Percentiles rank a stretch among this genome's conserved stretches.
phyloP scores from a whole-genome alignment of 148 eudicot species.

The Gaultheria prostrata region DNA sequence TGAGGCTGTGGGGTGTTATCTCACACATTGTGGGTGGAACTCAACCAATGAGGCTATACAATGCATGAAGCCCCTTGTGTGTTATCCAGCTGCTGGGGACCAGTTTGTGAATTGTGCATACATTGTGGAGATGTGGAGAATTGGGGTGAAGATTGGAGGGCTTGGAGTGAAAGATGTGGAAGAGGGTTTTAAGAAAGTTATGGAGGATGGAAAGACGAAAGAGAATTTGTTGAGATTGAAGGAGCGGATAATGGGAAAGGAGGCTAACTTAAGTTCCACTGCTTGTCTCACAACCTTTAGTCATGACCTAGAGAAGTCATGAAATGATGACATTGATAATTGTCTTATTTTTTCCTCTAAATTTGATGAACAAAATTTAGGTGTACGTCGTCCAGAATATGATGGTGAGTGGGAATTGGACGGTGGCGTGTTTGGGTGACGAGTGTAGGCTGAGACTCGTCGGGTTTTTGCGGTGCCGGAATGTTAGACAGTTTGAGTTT shows the following conservation, averaged over 20 bases:
- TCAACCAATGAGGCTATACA: conserved; percentile 74
- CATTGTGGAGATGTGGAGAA: conserved; percentile 55
- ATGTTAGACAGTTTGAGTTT: too few species aligned
- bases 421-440: too few species aligned
- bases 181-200: conserved; percentile 34
- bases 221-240: conserved; percentile 31
- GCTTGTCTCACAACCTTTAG: conserved; percentile 35
- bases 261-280: conserved; percentile 28
- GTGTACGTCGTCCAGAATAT: too few species aligned
- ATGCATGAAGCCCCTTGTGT: conserved; percentile 45
- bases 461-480: too few species aligned
- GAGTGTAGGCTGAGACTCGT: too few species aligned
- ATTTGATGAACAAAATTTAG: too few species aligned
- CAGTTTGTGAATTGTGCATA: conserved; percentile 69
- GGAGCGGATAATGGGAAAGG: conserved; percentile 47
- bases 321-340: background rate
- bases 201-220: conserved; percentile 39
- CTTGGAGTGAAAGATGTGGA: conserved; percentile 38
- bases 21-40: conserved; percentile 92
- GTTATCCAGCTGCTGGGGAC: conserved; percentile 80
- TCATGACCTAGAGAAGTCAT: conserved; percentile 25
- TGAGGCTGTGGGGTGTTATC: conserved; percentile 53
- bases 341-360: background rate
- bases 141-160: conserved; percentile 50
- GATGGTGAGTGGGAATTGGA: too few species aligned